Base-by-base conservation (phyloP, 805 yeast species). In the baker's yeast (Saccharomyces cerevisiae) region DNA sequence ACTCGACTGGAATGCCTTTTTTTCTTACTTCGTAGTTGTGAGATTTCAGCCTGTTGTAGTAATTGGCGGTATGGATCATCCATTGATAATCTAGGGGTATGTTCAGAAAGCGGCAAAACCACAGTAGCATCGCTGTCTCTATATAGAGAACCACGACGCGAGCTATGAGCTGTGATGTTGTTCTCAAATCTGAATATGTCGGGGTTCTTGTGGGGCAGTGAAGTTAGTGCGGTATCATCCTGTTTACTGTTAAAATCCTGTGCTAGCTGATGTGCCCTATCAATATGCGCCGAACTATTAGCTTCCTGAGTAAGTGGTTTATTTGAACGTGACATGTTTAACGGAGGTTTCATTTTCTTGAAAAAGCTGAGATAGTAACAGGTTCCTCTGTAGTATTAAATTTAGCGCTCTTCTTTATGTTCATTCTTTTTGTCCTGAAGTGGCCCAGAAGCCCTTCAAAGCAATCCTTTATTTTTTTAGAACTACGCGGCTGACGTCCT, bases 171-270 rank as follows among this genome's bases (percentile, higher is more conserved):
- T 2, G 27, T 47, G 17, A 28, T 54, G 17, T 36, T 28, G 10
- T 32, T 51, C 30, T 58, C 61, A 47, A 50, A 56, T 49, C 53
- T 55, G 50, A 56, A 56, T 10, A 58, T 53, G 24, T 56, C 61
- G n/a, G 61, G 61, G 26, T 56, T 53, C 46, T 54, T 58, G 53
- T 48, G 53, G 1, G 61, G 61, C 41, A 58, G 28, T 2, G 61
- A 54, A 14, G 61, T 58, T 26, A 58, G 47, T 13, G 46, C 30
- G 17, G 53, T 24, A 32, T 56, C 59, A 26, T 51, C 31, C 36
- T 56, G 55, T 29, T 53, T 55, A 4, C 53, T 50, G 47, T 56
- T 56, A 41, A 58, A 56, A 28, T 24, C 46, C 26, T 56, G 57
- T 9, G 59, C 61, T 2, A 26, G 49, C 32, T 32, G 43, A 17